Conservation (phyloP, 441 rosid species). For the Eruca vesicaria region DNA sequence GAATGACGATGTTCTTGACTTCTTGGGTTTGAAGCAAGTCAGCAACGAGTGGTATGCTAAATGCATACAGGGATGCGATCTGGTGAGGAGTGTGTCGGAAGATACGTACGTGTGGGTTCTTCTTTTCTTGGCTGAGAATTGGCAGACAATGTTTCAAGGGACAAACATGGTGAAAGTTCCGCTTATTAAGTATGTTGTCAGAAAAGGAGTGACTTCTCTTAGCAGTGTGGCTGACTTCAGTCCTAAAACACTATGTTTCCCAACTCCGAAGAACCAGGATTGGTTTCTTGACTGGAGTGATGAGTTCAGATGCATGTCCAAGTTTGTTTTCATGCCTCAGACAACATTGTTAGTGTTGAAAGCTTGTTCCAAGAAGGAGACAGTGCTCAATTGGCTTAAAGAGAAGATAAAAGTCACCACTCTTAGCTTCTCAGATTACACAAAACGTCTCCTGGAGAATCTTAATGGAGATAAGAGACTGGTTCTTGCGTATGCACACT, state of each 20-base stretch:
- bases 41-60: constrained; percentile 56
- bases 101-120: constrained; percentile 50
- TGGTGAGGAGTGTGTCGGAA: constrained; percentile 50
- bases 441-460: constrained; percentile 21
- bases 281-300: constrained; percentile 62
- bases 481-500: constrained; percentile 49
- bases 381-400: constrained; percentile 42
- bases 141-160: constrained; percentile 40
- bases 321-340: constrained; percentile 45
- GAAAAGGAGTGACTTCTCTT: constrained; percentile 41
- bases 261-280: not conserved
- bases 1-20: constrained; percentile 43
- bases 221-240: constrained; percentile 34
- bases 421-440: constrained; percentile 34
- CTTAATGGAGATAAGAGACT: constrained; percentile 41
- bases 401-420: constrained; percentile 15
- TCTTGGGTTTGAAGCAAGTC: constrained; percentile 51
- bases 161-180: constrained; percentile 46
- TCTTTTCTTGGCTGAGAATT: constrained; percentile 46
- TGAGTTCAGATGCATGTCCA: constrained; percentile 43
- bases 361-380: constrained; percentile 17
- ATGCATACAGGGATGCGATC: constrained; percentile 52
- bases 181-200: constrained; percentile 46
- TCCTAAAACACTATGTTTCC: constrained; percentile 26
- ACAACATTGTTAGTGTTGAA: constrained; percentile 35